Base-by-base conservation (phyloP, 2,329 filamentous ascomycete species). In the Phoma sp. region DNA sequence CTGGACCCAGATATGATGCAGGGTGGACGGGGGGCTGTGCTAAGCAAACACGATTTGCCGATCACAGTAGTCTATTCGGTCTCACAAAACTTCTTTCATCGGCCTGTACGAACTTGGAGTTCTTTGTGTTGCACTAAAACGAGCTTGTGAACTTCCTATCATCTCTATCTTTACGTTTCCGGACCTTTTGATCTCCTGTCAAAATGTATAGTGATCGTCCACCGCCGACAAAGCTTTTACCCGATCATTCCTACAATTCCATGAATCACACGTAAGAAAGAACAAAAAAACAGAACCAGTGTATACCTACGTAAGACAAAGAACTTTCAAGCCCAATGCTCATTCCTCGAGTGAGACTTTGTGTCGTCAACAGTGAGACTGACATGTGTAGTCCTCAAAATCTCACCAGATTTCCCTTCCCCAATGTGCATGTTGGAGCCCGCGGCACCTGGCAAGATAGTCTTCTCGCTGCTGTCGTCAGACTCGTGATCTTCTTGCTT, bases 381-480 rank as follows among this genome's bases (percentile, higher is more conserved):
- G 24, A 58, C 38, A 38, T 55, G 47, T 5, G 51, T 55, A 2
- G 51, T 58, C 7, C 43, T 43, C 24, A 38, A 24, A n/a, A 55
- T 58, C n/a, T 47, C 49, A 13, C 44, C 38, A 4, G 37, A 35
- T 21, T 53, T 53, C 19, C 43, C 39, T 12, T 27, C 39, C 6
- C 22, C 15, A 13, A 40, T 21, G 13, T 43, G 21, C 8, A n/a
- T 21, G 13, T n/a, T 17, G 6, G 31, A 25, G 8, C 39, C 32
- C 6, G 7, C 15, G 24, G 24, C 43, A 17, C 35, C 43, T 4
- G 44, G 24, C 19, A 60, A 19, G 12, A 57, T 54, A 2, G 53
- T 51, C 7, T 40, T 50, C 41, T 60, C 49, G 43, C 57, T 60
- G 12, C 43, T 43, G 22, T 52, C 44, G 17, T 59, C 57, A 9